Percentiles rank a stretch among this genome's conserved stretches.
Evolutionary conservation across 768 basidiomycete genomes (phyloP).

Genomic region (Mycena vulgaris): DNA sequence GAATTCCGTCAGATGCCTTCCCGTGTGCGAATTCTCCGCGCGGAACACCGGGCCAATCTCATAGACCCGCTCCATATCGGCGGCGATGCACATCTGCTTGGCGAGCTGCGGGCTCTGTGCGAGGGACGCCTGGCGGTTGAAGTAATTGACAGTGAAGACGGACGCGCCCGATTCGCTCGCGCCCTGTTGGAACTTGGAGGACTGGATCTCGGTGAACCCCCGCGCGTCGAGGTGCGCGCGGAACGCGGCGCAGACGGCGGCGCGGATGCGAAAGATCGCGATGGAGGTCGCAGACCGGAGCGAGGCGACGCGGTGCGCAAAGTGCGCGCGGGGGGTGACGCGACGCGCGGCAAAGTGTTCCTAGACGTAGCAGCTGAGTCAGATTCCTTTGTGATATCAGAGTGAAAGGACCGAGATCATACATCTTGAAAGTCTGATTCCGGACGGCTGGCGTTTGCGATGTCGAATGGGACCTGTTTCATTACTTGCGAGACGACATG

Average conservation of each 20-base stretch:
- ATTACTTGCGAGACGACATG: not conserved
- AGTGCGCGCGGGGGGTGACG: not conserved
- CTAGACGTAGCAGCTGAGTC: not conserved
- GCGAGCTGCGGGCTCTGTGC: conserved; percentile 98
- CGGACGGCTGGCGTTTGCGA: not conserved
- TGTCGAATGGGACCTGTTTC: not conserved
- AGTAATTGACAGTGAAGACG: conserved; percentile 97
- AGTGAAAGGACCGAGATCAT: not conserved
- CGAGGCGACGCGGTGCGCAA: not conserved
- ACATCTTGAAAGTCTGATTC: not conserved
- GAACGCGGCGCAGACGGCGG: conserved; percentile 89
- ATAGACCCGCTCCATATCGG: conserved; percentile 97
- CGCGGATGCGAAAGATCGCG: conserved; percentile 92
- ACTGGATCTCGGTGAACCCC: conserved; percentile 96
- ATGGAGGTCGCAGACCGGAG: not conserved
- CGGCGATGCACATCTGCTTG: conserved; percentile 99
- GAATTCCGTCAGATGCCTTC: conserved; percentile 98
- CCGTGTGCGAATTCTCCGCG: conserved; percentile 96
- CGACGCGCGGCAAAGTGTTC: not conserved
- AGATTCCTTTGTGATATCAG: not conserved
- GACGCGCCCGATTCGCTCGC: conserved; percentile 97
- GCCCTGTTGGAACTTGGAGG: conserved; percentile 95
- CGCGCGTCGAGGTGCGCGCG: conserved; percentile 81
- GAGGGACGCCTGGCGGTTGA: conserved; percentile 93
- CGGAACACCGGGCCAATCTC: conserved; percentile 97